Base-by-base conservation (phyloP, 345 rosid genomes). In the Lenwebbia sp. region DNA sequence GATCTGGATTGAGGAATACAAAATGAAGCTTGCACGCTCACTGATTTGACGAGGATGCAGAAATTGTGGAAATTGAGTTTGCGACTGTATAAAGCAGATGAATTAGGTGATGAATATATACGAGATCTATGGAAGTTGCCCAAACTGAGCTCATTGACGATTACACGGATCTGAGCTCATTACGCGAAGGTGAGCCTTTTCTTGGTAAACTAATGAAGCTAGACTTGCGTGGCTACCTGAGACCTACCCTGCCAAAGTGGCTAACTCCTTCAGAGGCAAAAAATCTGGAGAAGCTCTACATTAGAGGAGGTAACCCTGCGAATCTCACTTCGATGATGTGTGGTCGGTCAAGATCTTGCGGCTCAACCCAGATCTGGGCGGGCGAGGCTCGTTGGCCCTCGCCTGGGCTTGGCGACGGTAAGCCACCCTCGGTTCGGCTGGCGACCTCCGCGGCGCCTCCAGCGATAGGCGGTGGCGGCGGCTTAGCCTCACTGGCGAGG, bases 51-150 rank as follows among this genome's bases (percentile, higher is more conserved):
- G 3, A 1, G 0, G 0, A 56, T 56, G 28, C 2, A 4, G 5
- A 55, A 56, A 4, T 10, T 56, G 60, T 56, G 60, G 60, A 56
- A 56, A 25, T 10, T 56, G 60, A 56, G n/a, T 56, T 56, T 56
- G 28, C n/a, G 3, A 56, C 0, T 56, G n/a, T 26, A 56, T 56
- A 56, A 23, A 25, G 60, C 13, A 56, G 60, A 0, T 23, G 28
- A 56, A 3, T 56, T 56, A 4, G 13, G 0, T 22, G 28, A 4
- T 10, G 28, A 10, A 56, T 6, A 55, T 23, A 23, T 4, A 25
- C 0, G 0, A 23, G 13, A 1, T 56, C 28, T 23, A 10, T 23
- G 5, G 0, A 0, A 2, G 13, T 25, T 56, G 13, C n/a, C n/a
- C 0, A 0, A 10, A 10, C 5, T 56, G 60, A 25, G 1, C 26